Base-by-base conservation (phyloP, 2,329 filamentous ascomycete genomes). In the Fusarium sp. region DNA sequence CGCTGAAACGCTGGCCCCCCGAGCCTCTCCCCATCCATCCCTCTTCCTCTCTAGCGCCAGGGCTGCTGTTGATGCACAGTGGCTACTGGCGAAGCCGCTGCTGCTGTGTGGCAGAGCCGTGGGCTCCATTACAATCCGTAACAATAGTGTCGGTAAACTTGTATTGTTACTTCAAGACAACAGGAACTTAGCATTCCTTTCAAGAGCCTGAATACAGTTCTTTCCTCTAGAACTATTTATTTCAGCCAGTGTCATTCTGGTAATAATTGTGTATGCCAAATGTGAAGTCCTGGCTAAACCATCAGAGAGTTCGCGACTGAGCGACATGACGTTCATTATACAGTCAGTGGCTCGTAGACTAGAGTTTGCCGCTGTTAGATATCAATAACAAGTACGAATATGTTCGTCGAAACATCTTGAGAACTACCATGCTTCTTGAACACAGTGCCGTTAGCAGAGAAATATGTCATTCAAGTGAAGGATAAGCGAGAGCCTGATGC, bases 1-100 rank as follows among this genome's bases (percentile, higher is more conserved):
- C 53, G 46, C 61, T 65, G 60, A 38, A 51, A 55, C 61, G 53
- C 61, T 72, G 66, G 45, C 55, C 51, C 44, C 67, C 44, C 47
- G 42, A 49, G 33, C 54, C 28, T 65, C 50, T 57, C 30, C 50
- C 34, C 40, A 42, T 40, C 18, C 54, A 38, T 65, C 37, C 55
- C 44, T 45, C 38, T 42, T 56, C 46, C 50, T 42, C 44, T 57
- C 62, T 68, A 54, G 53, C 38, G 45, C 60, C 52, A 47, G 47
- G 44, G 38, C 58, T 41, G 42, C 47, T 47, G 41, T 65, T 53
- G 34, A 34, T 36, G 49, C 41, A 45, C 58, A 34, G 50, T 42
- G 18, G 20, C 16, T 50, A 46, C 50, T 50, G 44, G 50, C 49
- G 52, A 56, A 63, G 63, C 56, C 64, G 64, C 69, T 70, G 64